Evolutionary conservation across 2,329 filamentous ascomycete species (phyloP).

Genomic region (Fusarium zealandicum): DNA sequence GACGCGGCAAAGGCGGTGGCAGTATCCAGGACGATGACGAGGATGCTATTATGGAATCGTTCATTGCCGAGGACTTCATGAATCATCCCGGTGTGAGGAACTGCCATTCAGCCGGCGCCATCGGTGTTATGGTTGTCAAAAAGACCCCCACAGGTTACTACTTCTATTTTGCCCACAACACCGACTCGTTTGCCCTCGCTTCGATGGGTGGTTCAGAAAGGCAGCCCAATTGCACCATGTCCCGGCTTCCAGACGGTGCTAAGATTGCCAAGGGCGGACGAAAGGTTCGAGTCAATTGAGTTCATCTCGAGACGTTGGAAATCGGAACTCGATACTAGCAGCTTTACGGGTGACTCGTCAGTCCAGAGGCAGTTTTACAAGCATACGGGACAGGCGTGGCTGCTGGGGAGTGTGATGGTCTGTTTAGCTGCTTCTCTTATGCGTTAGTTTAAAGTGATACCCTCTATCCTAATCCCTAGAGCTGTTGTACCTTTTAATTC

Average conservation of each 20-base stretch:
- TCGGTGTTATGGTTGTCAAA: slow-evolving; percentile 91
- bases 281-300: slow-evolving; percentile 51
- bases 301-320: neutral
- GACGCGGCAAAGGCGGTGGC: slow-evolving; percentile 64
- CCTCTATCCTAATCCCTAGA: slow-evolving; percentile 36
- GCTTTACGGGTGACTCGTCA: neutral
- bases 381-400: neutral
- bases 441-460: slow-evolving; percentile 38
- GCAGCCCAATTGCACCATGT: slow-evolving; percentile 86
- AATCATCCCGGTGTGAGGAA: slow-evolving; percentile 83
- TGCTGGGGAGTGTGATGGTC: neutral
- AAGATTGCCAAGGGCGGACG: slow-evolving; percentile 63
- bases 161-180: slow-evolving; percentile 96
- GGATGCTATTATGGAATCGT: slow-evolving; percentile 73
- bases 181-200: slow-evolving; percentile 84
- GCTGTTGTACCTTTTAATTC: slow-evolving; percentile 2
- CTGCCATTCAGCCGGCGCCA: slow-evolving; percentile 83
- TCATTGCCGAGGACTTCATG: slow-evolving; percentile 92
- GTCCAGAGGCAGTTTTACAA: too few relatives aligned
- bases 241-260: slow-evolving; percentile 66
- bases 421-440: neutral
- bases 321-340: neutral
- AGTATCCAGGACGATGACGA: slow-evolving; percentile 78
- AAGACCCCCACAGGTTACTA: slow-evolving; percentile 78
- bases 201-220: slow-evolving; percentile 84